Evolutionary conservation across 192 early-diverging fungal species (phyloP).

Genomic region (Phlyctochytrium arcticum): DNA sequence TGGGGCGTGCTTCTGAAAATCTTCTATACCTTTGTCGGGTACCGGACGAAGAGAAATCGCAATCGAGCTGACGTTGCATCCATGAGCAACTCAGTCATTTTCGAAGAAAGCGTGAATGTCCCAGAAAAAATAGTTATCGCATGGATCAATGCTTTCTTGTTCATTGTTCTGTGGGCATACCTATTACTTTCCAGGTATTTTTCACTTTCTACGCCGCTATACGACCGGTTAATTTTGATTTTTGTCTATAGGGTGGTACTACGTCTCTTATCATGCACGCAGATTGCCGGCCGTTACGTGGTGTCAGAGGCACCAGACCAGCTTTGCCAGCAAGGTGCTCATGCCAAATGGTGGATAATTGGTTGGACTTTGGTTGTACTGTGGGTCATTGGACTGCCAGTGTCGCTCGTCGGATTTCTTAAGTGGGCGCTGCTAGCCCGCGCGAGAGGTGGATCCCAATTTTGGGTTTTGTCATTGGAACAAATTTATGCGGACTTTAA

Average conservation of each 20-base stretch:
- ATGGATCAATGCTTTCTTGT: slow-evolving; percentile 21
- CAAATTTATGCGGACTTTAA: slow-evolving; percentile 20
- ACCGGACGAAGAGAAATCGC: background rate
- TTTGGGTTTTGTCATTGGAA: slow-evolving; percentile 11
- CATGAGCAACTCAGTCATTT: background rate
- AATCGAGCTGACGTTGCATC: background rate
- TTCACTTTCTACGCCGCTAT: background rate
- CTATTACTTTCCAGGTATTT: slow-evolving; percentile 9
- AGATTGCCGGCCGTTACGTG: slow-evolving; percentile 6
- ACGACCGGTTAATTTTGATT: background rate
- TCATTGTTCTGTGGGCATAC: slow-evolving; percentile 17
- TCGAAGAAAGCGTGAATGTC: background rate
- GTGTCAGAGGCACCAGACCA: slow-evolving; percentile 18
- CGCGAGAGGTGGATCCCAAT: slow-evolving; percentile 4
- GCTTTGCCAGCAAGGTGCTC: slow-evolving; percentile 4
- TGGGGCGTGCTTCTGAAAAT: background rate
- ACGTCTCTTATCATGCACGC: background rate
- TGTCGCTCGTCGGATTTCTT: slow-evolving; percentile 7
- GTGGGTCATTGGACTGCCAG: slow-evolving; percentile 12
- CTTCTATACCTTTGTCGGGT: background rate
- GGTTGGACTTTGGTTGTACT: slow-evolving; percentile 6
- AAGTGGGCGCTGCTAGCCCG: slow-evolving; percentile 10
- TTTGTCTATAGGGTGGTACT: slow-evolving; percentile 4
- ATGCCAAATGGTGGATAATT: slow-evolving; percentile 9
- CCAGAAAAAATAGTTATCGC: slow-evolving; percentile 8